Conservation (phyloP, 108 stramenopile genomes). For the Chaetoceros tenuissimus region DNA sequence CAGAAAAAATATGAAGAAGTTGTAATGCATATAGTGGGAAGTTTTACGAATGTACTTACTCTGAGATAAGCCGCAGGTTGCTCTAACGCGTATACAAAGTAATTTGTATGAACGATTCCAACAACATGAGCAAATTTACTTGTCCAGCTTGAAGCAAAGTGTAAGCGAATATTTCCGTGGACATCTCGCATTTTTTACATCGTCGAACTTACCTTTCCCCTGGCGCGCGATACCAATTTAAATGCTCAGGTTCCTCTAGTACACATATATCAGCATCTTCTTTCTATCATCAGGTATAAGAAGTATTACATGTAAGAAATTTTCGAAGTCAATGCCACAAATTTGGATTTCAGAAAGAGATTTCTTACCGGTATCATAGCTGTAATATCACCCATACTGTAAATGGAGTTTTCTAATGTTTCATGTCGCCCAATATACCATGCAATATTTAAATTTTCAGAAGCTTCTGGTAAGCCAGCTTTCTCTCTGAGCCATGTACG, state of each 20-base stretch:
- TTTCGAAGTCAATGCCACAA: too few relatives aligned
- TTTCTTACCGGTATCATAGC: conserved; percentile 15
- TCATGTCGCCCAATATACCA: conserved; percentile 49
- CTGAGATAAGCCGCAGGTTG: conserved; percentile 74
- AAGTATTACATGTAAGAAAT: too few relatives aligned
- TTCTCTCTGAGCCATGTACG: conserved; percentile 44
- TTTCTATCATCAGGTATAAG: neutral
- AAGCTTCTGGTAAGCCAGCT: conserved; percentile 32
- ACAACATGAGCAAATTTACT: conserved; percentile 74
- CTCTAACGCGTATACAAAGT: conserved; percentile 18
- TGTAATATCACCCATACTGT: conserved; percentile 66
- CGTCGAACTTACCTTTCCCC: conserved; percentile 23
- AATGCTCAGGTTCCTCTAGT: conserved; percentile 85
- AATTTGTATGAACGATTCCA: conserved; percentile 77
- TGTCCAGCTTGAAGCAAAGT: conserved; percentile 83
- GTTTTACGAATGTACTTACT: conserved; percentile 18
- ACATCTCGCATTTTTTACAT: conserved; percentile 38
- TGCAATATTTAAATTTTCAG: conserved; percentile 20
- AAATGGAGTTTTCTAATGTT: conserved; percentile 42
- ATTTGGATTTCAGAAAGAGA: neutral
- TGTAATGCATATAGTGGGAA: neutral
- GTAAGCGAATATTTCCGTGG: conserved; percentile 68
- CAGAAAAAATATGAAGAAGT: too few relatives aligned
- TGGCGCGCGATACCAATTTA: conserved; percentile 85
- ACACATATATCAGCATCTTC: conserved; percentile 28